phyloP scores from a whole-genome alignment of 148 eudicot genomes.

The Arbutus unedo region DNA sequence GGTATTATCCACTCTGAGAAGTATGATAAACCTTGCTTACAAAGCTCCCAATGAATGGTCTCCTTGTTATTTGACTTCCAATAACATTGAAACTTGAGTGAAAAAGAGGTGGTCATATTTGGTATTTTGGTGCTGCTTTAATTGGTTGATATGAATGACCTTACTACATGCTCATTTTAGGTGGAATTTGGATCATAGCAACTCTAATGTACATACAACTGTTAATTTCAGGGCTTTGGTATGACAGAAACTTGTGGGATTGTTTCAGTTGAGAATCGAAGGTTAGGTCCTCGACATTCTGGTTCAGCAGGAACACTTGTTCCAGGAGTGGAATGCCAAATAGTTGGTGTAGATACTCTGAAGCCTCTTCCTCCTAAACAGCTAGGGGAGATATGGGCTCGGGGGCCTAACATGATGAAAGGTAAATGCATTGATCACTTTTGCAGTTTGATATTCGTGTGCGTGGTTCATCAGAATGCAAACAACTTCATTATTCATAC shows the following conservation, averaged over 20 bases:
- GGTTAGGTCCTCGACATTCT: slow-evolving; percentile 51
- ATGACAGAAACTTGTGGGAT: slow-evolving; percentile 84
- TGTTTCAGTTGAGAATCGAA: slow-evolving; percentile 48
- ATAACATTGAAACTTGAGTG: not conserved
- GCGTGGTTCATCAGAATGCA: not conserved
- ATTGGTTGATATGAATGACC: not conserved
- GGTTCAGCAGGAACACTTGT: slow-evolving; percentile 70
- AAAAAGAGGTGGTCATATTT: not conserved
- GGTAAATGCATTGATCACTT: slow-evolving; percentile 29
- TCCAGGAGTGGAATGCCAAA: slow-evolving; percentile 63
- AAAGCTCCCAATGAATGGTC: not conserved
- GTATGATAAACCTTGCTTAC: not conserved
- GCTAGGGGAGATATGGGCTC: slow-evolving; percentile 79
- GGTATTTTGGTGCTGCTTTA: not conserved
- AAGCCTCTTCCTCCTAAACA: slow-evolving; percentile 73
- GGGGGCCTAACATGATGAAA: slow-evolving; percentile 81
- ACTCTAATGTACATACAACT: slow-evolving; percentile 8
- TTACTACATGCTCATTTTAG: not conserved
- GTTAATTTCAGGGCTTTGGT: slow-evolving; percentile 68
- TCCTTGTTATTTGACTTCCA: not conserved
- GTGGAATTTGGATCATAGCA: not conserved
- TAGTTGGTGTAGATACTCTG: slow-evolving; percentile 53
- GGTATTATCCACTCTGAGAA: not conserved
- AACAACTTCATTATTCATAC: not conserved
- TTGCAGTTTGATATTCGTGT: not conserved